These are phyloP conservation scores for Solanum neorickii DNA, from an alignment of 257 asterid genomes.

Conservation along the genomic window DNA sequence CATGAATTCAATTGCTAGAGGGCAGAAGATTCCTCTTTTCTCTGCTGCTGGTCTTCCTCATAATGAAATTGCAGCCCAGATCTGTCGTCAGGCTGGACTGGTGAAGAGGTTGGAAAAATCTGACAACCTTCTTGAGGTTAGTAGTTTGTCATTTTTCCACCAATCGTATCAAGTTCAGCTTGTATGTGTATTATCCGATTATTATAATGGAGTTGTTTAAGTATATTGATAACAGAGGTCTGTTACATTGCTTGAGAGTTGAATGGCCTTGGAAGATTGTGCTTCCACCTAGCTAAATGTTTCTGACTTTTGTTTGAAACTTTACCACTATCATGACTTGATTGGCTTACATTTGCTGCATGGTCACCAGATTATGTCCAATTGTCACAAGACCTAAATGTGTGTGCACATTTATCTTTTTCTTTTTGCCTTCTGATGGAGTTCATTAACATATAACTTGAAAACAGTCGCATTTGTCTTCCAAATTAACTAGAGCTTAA, in stretches of 20 bases:
- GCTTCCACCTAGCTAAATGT: background rate
- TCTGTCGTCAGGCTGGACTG: conserved; percentile 99
- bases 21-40: conserved; percentile 94
- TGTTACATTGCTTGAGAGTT: background rate
- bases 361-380: background rate
- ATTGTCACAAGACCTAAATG: background rate
- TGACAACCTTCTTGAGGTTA: conserved; percentile 80
- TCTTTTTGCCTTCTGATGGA: background rate
- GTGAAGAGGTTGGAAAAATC: conserved; percentile 87
- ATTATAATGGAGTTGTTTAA: background rate
- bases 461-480: background rate
- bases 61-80: conserved; percentile 98
- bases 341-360: background rate
- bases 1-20: conserved; percentile 97
- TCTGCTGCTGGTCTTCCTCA: conserved; percentile 99
- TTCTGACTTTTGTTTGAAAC: background rate
- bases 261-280: background rate
- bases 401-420: background rate
- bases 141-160: background rate
- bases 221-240: background rate
- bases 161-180: background rate
- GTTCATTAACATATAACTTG: background rate
- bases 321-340: background rate
- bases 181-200: background rate
- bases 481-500: background rate